These are phyloP conservation scores for Fraxinus velutina DNA, from an alignment of 305 asterid species.

Conservation along the genomic window DNA sequence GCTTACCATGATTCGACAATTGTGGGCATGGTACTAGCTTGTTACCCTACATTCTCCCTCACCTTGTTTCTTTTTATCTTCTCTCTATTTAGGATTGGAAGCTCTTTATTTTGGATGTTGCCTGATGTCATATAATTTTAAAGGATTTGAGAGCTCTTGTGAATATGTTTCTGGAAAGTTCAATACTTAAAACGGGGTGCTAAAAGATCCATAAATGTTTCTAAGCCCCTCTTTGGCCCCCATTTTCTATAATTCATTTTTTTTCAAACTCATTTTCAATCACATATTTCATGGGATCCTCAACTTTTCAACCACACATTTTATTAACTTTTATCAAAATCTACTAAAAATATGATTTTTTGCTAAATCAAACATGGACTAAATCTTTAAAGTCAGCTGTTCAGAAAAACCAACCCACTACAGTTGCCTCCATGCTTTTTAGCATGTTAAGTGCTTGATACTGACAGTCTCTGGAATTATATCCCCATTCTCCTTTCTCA, in stretches of 20 bases:
- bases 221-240: neutral
- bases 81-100: conserved; percentile 11
- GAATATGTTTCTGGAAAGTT: neutral
- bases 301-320: neutral
- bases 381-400: neutral
- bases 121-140: neutral
- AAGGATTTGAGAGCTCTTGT: neutral
- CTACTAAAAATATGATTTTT: neutral
- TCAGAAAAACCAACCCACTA: neutral
- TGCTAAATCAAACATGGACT: neutral
- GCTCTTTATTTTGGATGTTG: neutral
- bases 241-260: neutral
- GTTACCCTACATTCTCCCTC: conserved; percentile 3
- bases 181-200: neutral
- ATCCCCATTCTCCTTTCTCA: neutral
- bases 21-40: conserved; percentile 27
- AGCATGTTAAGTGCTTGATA: neutral
- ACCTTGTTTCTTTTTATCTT: neutral
- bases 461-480: neutral
- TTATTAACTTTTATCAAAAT: neutral
- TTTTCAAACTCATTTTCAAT: neutral
- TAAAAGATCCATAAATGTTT: neutral
- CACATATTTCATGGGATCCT: neutral
- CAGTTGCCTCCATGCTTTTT: neutral
- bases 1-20: conserved; percentile 19